These are phyloP conservation scores for Colletotrichum agaves DNA, from an alignment of 2,329 filamentous ascomycete species.

Conservation along the genomic window DNA sequence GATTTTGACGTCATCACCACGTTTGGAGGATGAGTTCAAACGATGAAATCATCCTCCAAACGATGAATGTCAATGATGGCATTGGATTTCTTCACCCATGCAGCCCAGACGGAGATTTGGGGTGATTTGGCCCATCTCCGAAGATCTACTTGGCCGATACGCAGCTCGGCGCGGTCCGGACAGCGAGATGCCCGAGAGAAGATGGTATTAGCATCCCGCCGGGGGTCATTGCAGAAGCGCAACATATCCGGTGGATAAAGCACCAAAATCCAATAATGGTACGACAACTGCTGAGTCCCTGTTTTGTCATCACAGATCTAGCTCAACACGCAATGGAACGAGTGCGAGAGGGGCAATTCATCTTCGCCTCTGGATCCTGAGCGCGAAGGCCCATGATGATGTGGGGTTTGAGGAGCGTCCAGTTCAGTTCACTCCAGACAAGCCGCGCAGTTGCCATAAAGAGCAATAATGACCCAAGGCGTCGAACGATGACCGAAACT, in stretches of 20 bases:
- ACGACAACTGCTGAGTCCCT: not conserved
- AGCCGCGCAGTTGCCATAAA: too few species aligned
- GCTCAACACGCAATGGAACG: too few species aligned
- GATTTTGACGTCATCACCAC: constrained; percentile 30
- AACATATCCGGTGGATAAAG: not conserved
- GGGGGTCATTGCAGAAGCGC: not conserved
- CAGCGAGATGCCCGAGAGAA: not conserved
- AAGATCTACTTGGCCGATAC: not conserved
- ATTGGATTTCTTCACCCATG: not conserved
- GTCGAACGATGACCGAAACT: too few species aligned
- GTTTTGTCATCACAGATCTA: too few species aligned
- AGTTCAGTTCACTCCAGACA: too few species aligned
- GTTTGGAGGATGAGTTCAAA: not conserved
- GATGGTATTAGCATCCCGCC: not conserved
- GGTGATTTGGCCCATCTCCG: not conserved
- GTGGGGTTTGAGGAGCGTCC: too few species aligned
- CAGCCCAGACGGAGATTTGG: not conserved
- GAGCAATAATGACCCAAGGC: too few species aligned
- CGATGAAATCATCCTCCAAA: too few species aligned
- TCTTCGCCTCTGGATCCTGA: constrained; percentile 1
- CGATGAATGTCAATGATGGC: not conserved
- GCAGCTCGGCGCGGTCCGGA: not conserved
- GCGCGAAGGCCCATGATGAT: constrained; percentile 3
- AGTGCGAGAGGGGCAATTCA: too few species aligned
- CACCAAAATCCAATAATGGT: not conserved